Conservation (phyloP, 2,329 filamentous ascomycete species). For the Aquanectria penicillioides region DNA sequence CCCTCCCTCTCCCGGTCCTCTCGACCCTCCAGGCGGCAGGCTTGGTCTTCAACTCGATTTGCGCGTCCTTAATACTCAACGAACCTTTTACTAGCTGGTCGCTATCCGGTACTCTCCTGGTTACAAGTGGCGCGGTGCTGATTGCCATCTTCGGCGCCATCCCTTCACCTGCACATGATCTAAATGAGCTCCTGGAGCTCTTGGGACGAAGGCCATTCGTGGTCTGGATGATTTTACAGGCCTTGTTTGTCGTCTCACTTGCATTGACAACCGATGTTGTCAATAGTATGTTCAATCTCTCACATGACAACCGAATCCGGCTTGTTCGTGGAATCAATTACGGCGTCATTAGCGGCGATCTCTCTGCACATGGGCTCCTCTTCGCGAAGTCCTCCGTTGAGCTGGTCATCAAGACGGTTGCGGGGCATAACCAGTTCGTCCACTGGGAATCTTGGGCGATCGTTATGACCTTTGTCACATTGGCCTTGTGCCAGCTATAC, state of each 20-base stretch:
- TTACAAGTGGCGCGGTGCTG: constrained; percentile 86
- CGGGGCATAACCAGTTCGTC: constrained; percentile 91
- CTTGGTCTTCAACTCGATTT: constrained; percentile 98
- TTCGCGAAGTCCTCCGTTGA: constrained; percentile 98
- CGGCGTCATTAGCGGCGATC: constrained; percentile 88
- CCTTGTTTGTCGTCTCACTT: constrained; percentile 75
- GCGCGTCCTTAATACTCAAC: constrained; percentile 89
- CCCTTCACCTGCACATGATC: constrained; percentile 87
- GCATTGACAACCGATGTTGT: constrained; percentile 70
- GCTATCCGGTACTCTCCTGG: constrained; percentile 87
- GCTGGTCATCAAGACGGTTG: constrained; percentile 85
- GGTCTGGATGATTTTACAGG: constrained; percentile 87
- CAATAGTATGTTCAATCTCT: constrained; percentile 61
- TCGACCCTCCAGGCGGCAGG: constrained; percentile 96
- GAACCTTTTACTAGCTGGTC: constrained; percentile 96
- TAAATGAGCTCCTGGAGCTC: constrained; percentile 82
- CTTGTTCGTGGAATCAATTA: constrained; percentile 86
- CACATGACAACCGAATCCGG: constrained; percentile 73
- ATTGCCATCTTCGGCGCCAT: constrained; percentile 96
- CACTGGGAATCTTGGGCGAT: constrained; percentile 96
- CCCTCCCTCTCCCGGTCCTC: constrained; percentile 89
- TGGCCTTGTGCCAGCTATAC: constrained; percentile 92
- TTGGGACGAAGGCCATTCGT: constrained; percentile 81
- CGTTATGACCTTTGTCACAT: constrained; percentile 78
- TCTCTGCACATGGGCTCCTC: constrained; percentile 92